Conservation (phyloP, 129 eudicot genomes). For the Deinandra increscens region DNA sequence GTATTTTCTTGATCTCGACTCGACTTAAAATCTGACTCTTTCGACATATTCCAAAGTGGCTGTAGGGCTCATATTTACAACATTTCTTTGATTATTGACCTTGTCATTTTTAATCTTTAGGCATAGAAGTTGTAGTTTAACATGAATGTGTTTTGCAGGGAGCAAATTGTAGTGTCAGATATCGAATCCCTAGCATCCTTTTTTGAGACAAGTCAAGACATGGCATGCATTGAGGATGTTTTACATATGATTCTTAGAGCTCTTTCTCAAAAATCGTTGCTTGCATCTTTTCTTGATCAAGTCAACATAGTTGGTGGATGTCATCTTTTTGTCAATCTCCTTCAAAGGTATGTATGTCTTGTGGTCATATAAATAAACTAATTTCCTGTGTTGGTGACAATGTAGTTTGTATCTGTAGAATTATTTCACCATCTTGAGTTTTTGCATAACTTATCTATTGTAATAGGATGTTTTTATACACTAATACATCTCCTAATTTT, state of each 20-base stretch:
- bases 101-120: background rate
- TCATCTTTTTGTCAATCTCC: conserved; percentile 85
- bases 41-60: background rate
- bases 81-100: background rate
- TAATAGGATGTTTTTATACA: background rate
- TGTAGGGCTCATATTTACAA: background rate
- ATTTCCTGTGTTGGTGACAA: background rate
- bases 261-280: conserved; percentile 76
- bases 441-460: conserved; percentile 2
- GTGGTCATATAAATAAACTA: conserved; percentile 11
- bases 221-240: conserved; percentile 91
- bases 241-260: conserved; percentile 92
- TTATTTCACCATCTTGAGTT: background rate
- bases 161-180: conserved; percentile 66
- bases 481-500: background rate
- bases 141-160: conserved; percentile 49
- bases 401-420: conserved; percentile 10
- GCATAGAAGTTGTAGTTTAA: background rate
- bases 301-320: conserved; percentile 80
- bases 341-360: conserved; percentile 57
- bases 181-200: conserved; percentile 81
- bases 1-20: background rate
- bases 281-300: conserved; percentile 84
- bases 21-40: too few species aligned
- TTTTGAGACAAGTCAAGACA: conserved; percentile 80